A percentile compares a stretch with the other conserved stretches of the same genome.
These are phyloP conservation scores for Sclerotinia sclerotiorum DNA, from an alignment of 2,329 filamentous ascomycete genomes.

Conservation along the genomic window DNA sequence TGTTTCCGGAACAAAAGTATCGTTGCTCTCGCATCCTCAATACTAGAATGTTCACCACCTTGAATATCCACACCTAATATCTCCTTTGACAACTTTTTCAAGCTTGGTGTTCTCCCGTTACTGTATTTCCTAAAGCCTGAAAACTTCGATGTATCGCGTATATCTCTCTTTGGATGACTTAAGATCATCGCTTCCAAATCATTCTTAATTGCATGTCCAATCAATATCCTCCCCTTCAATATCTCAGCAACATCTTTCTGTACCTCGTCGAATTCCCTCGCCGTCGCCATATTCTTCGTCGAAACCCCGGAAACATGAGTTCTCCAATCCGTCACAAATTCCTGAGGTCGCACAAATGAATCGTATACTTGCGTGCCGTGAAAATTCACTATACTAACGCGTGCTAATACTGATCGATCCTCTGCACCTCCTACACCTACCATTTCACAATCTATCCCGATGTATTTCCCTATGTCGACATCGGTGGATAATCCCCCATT, in stretches of 20 bases:
- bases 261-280: constrained; percentile 72
- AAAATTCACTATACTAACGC: constrained; percentile 90
- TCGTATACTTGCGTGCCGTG: constrained; percentile 93
- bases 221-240: constrained; percentile 68
- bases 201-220: constrained; percentile 83
- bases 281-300: constrained; percentile 67
- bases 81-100: constrained; percentile 59
- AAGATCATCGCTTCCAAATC: constrained; percentile 73
- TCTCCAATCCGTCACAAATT: constrained; percentile 84
- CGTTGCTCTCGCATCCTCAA: constrained; percentile 80
- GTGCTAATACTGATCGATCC: constrained; percentile 73
- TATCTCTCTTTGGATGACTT: constrained; percentile 73
- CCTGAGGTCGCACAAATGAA: constrained; percentile 78
- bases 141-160: constrained; percentile 82
- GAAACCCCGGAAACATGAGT: constrained; percentile 82
- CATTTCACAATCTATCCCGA: constrained; percentile 98
- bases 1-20: constrained; percentile 86
- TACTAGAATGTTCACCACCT: constrained; percentile 61
- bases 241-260: constrained; percentile 70
- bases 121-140: constrained; percentile 69
- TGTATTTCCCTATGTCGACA: constrained; percentile 79
- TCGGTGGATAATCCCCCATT: constrained; percentile 63
- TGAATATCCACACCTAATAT: constrained; percentile 63
- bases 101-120: constrained; percentile 65
- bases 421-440: constrained; percentile 77